Percentiles rank a stretch among this genome's conserved stretches.
Evolutionary conservation across 805 yeast species (phyloP).

Genomic region (Suhomyces pyralidae): DNA sequence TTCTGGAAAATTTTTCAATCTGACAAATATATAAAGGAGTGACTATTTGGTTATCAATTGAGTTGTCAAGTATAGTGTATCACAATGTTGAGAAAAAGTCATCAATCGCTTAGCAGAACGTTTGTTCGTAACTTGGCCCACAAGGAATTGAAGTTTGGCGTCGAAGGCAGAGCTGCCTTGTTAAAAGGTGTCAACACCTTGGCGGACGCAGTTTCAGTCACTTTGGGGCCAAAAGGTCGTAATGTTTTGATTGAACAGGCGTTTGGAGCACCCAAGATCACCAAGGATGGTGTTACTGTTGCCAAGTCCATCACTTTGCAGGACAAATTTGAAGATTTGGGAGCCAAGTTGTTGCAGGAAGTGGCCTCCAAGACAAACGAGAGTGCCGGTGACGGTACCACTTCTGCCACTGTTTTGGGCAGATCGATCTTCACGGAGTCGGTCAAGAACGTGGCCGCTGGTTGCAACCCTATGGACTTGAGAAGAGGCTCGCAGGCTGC

Average conservation of each 20-base stretch:
- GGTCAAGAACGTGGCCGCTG: constrained; percentile 96
- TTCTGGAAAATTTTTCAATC: constrained; percentile 12
- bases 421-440: constrained; percentile 93
- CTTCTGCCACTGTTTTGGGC: constrained; percentile 95
- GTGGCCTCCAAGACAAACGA: constrained; percentile 97
- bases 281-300: constrained; percentile 98
- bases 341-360: constrained; percentile 92
- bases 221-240: constrained; percentile 97
- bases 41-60: background rate
- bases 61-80: background rate
- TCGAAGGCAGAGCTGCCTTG: constrained; percentile 93
- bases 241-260: constrained; percentile 95
- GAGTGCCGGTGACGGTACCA: constrained; percentile 98
- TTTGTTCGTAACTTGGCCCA: constrained; percentile 58
- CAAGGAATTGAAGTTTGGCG: constrained; percentile 95
- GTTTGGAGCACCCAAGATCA: constrained; percentile 95
- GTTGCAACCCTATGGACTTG: constrained; percentile 97
- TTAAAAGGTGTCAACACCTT: constrained; percentile 90
- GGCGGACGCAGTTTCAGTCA: constrained; percentile 95
- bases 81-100: constrained; percentile 48
- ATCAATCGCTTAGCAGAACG: constrained; percentile 40
- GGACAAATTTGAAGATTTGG: constrained; percentile 94
- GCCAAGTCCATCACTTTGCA: constrained; percentile 79
- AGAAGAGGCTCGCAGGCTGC: constrained; percentile 98
- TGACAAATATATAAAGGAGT: background rate